These are phyloP conservation scores for Lipomyces chichibuensis DNA, from an alignment of 805 yeast species.

Conservation along the genomic window DNA sequence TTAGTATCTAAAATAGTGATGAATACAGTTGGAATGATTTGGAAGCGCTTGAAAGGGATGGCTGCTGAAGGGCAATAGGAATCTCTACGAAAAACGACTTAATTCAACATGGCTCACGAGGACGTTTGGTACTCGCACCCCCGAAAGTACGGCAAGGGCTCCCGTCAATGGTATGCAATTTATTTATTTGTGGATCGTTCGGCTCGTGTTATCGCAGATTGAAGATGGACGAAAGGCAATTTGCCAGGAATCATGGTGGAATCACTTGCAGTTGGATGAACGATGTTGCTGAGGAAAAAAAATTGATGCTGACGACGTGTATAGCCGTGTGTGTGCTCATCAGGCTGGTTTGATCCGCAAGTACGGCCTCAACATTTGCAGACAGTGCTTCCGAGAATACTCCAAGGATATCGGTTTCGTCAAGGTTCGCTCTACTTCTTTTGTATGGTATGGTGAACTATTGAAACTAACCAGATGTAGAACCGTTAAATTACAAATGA, in stretches of 20 bases:
- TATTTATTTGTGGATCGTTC: background rate
- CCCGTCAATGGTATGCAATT: slow-evolving; percentile 78
- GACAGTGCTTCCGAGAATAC: slow-evolving; percentile 99
- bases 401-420: slow-evolving; percentile 98
- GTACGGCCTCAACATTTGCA: slow-evolving; percentile 99
- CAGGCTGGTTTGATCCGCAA: slow-evolving; percentile 96
- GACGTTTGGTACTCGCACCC: slow-evolving; percentile 99
- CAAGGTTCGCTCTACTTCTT: slow-evolving; percentile 53
- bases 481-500: background rate
- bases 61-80: background rate
- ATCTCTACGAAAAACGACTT: background rate
- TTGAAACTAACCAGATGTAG: background rate
- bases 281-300: too few species aligned
- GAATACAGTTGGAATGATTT: background rate
- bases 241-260: background rate
- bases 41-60: background rate
- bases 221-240: background rate
- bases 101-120: slow-evolving; percentile 96
- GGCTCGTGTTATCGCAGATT: background rate
- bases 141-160: slow-evolving; percentile 99
- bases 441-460: background rate
- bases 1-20: background rate
- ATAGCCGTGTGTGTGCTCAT: slow-evolving; percentile 93
- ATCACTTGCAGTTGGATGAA: background rate
- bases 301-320: background rate